phyloP scores from a whole-genome alignment of 371 early-diverging fungal genomes.

The Apophysomyces variabilis region DNA sequence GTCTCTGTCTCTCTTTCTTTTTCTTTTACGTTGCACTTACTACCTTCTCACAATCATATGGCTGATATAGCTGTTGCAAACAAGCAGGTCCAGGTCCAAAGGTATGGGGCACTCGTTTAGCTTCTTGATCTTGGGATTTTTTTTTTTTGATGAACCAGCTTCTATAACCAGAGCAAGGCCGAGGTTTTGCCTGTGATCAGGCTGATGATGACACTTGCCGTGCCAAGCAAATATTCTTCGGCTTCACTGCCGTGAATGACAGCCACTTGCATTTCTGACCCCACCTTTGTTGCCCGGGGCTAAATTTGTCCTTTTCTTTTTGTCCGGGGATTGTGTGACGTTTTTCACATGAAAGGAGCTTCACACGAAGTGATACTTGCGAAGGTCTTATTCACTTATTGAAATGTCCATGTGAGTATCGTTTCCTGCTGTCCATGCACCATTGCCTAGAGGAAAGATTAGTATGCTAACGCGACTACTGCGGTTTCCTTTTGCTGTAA shows the following conservation, averaged over 20 bases:
- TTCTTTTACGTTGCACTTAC: too few relatives aligned
- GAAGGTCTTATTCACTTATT: too few relatives aligned
- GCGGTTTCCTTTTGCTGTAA: background rate
- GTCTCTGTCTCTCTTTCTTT: background rate
- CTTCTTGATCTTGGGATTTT: background rate
- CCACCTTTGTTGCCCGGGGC: too few relatives aligned
- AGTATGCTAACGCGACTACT: background rate
- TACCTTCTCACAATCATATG: background rate
- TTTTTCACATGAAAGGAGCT: too few relatives aligned
- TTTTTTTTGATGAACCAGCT: background rate
- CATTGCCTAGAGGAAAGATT: background rate
- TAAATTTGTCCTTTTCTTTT: too few relatives aligned
- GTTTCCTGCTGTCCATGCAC: too few relatives aligned
- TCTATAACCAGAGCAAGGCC: background rate
- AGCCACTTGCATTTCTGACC: background rate
- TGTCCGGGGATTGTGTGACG: too few relatives aligned
- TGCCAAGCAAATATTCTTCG: background rate
- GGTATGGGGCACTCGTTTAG: background rate
- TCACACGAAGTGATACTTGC: too few relatives aligned
- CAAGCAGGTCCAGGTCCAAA: background rate
- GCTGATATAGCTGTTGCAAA: background rate
- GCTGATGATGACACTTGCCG: background rate
- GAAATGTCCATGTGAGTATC: too few relatives aligned
- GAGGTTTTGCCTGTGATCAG: too few relatives aligned
- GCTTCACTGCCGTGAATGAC: background rate